A percentile compares a stretch with the other conserved stretches of the same genome.
Conservation (phyloP, 148 eudicot genomes). For the Fagopyrum tataricum region DNA sequence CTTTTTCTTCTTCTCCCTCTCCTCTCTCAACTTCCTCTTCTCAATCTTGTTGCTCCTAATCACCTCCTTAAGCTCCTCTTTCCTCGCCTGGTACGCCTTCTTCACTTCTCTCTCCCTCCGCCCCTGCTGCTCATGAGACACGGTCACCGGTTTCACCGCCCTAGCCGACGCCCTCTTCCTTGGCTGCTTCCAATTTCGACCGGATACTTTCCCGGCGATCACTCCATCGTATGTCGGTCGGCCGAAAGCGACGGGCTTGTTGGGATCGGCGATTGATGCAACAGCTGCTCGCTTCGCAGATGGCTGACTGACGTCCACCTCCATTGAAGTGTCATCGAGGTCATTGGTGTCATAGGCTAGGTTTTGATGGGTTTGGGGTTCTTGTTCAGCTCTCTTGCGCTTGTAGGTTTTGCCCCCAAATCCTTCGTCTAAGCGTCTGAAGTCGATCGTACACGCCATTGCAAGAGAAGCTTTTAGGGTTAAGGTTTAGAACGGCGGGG, state of each 20-base stretch:
- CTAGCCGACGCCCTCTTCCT: constrained; percentile 54
- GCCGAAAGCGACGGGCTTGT: constrained; percentile 56
- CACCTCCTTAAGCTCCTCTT: constrained; percentile 64
- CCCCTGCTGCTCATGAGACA: constrained; percentile 47
- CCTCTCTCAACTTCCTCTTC: constrained; percentile 55
- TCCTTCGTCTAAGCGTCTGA: constrained; percentile 76
- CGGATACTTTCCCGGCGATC: constrained; percentile 80
- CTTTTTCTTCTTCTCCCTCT: constrained; percentile 64
- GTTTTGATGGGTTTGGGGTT: constrained; percentile 20
- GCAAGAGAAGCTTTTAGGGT: constrained; percentile 2
- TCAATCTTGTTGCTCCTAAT: constrained; percentile 46
- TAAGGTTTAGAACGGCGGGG: background rate
- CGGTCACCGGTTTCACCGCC: constrained; percentile 34
- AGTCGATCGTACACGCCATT: constrained; percentile 89
- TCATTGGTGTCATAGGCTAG: too few relatives aligned
- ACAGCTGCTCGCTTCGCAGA: constrained; percentile 57
- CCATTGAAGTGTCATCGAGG: constrained; percentile 18
- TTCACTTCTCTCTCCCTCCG: constrained; percentile 49
- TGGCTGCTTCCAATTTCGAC: constrained; percentile 75
- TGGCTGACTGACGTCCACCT: constrained; percentile 28
- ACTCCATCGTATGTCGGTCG: constrained; percentile 86
- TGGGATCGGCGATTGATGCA: constrained; percentile 38
- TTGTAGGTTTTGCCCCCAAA: constrained; percentile 92
- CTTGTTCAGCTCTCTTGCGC: constrained; percentile 61
- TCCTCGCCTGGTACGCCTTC: constrained; percentile 73